These are phyloP conservation scores for Pseudocercospora musae DNA, from an alignment of 2,329 filamentous ascomycete species.

Conservation along the genomic window DNA sequence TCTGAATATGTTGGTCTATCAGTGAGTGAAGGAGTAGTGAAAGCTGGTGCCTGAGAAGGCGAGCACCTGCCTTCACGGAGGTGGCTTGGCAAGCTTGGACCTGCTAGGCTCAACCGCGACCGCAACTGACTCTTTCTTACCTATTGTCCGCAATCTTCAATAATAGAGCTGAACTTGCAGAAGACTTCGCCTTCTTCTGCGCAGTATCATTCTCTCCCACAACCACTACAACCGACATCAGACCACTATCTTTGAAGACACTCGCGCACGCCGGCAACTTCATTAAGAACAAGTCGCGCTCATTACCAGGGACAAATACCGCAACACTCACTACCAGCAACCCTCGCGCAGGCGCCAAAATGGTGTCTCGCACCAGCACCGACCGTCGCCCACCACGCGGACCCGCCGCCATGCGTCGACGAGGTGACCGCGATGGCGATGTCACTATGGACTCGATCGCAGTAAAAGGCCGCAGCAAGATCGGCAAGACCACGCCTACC, in stretches of 20 bases:
- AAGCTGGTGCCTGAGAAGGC: neutral
- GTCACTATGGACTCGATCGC: conserved; percentile 54
- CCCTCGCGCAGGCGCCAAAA: conserved; percentile 1
- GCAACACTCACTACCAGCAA: neutral
- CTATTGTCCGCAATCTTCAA: no score
- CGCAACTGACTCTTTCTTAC: neutral
- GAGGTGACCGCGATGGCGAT: conserved; percentile 59
- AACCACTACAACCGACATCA: neutral
- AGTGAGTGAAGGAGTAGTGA: neutral
- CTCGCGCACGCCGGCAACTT: neutral
- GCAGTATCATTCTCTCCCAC: neutral
- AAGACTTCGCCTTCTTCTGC: neutral
- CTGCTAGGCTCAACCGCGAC: neutral
- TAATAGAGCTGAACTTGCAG: no score
- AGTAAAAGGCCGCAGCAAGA: conserved; percentile 31
- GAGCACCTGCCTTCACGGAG: neutral
- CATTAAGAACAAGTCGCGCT: neutral
- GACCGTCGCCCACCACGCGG: conserved; percentile 5
- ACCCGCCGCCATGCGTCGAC: conserved; percentile 6
- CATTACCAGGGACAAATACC: neutral
- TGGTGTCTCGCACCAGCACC: conserved; percentile 12
- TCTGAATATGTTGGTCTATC: neutral
- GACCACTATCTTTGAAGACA: neutral
- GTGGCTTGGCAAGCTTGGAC: neutral
- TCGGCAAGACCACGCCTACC: conserved; percentile 28